Conservation (phyloP, 805 yeast genomes). For the Lachancea mirantina region DNA sequence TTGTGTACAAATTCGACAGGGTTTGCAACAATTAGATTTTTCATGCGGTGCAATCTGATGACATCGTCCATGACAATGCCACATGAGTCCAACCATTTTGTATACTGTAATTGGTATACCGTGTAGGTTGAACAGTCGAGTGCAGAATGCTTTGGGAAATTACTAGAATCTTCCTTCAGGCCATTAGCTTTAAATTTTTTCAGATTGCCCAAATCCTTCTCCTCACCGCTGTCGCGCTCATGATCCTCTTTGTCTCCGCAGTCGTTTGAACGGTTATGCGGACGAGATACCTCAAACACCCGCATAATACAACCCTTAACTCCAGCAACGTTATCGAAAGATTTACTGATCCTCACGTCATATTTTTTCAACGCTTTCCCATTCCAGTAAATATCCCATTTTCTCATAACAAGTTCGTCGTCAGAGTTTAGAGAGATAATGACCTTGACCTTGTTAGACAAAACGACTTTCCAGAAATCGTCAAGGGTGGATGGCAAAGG, state of each 20-base stretch:
- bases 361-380: slow-evolving; percentile 34
- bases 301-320: slow-evolving; percentile 31
- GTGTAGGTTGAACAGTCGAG: slow-evolving; percentile 30
- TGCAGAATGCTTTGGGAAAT: too few species aligned
- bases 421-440: slow-evolving; percentile 73
- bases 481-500: slow-evolving; percentile 71
- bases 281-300: slow-evolving; percentile 21
- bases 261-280: neutral
- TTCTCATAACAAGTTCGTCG: slow-evolving; percentile 63
- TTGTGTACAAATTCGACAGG: slow-evolving; percentile 13
- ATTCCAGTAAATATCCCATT: slow-evolving; percentile 82
- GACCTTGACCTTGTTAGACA: slow-evolving; percentile 56
- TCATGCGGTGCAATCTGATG: slow-evolving; percentile 27
- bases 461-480: slow-evolving; percentile 85
- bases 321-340: slow-evolving; percentile 25
- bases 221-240: neutral
- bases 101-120: slow-evolving; percentile 65
- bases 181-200: slow-evolving; percentile 1
- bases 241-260: too few species aligned
- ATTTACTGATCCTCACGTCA: slow-evolving; percentile 31
- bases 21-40: slow-evolving; percentile 22
- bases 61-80: slow-evolving; percentile 39
- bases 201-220: neutral
- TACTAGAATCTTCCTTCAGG: neutral
- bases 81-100: slow-evolving; percentile 81